Evolutionary conservation across 108 stramenopile species (phyloP), one percentile per base, ranked within the genome.

Genomic region (Craspedostauros australis): DNA sequence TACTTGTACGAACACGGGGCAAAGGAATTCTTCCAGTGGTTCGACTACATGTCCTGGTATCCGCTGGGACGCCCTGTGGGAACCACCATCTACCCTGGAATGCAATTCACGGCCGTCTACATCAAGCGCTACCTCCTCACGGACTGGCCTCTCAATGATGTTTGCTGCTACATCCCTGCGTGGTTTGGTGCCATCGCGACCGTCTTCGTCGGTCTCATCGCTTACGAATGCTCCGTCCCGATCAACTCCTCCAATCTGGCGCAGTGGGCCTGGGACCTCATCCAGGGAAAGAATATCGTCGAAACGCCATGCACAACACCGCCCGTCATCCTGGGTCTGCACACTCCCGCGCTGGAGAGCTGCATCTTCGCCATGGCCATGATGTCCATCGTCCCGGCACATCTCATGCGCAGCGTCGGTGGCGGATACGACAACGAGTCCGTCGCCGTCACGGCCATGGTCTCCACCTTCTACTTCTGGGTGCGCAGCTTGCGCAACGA

Each of bases 341-440:
- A 43, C 14, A 71, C 82, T 39, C 89, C 84, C 1, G 73, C 84
- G 27, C 37, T 88, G 26, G 86, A 86, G 67, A 83, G 81, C 20
- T 82, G 80, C 18, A 53, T 92, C 11, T 84, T 72, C 61, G 90
- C 96, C 23, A 79, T 93, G 63, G 91, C 76, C 21, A 83, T 96
- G 65, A 95, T 96, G 86, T 80, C 79, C 42, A 71, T 96, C 34
- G 86, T 97, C 15, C 98, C 96, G 2, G 92, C 95, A 1, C 95
- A 99, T 70, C 84, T 96, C 39, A 94, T 93, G 82, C 64, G 98
- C 36, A 87, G 84, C 62, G 90, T 99, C 5, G 96, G 98, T n/a
- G 98, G 98, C 38, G 91, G 93, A 24, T 99, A 94, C 64, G 98
- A 99, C 64, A 99, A 99, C 49, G 98, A 99, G 66, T 79, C 80